Evolutionary conservation across 1,284 basidiomycete species (phyloP).

Genomic region (Tremellales sp.): DNA sequence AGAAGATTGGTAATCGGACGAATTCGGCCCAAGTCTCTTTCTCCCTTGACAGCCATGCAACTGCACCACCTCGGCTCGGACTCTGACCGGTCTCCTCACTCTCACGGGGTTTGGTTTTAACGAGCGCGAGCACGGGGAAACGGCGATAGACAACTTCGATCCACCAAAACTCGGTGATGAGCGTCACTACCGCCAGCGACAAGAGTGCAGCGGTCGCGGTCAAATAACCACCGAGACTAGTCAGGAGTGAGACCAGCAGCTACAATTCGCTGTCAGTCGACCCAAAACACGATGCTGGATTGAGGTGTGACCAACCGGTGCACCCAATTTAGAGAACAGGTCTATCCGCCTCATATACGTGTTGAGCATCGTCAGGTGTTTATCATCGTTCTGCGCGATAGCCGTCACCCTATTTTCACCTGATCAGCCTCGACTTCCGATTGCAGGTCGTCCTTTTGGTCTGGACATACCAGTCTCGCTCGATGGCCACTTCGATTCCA

Average conservation of each 20-base stretch:
- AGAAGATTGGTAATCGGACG: constrained; percentile 48
- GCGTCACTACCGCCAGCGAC: constrained; percentile 24
- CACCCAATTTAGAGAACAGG: constrained; percentile 50
- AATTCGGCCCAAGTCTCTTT: constrained; percentile 50
- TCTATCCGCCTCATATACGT: constrained; percentile 51
- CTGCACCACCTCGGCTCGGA: background rate
- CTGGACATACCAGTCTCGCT: constrained; percentile 50
- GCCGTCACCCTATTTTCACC: constrained; percentile 46
- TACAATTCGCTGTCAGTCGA: constrained; percentile 2
- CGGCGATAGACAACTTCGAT: constrained; percentile 42
- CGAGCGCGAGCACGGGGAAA: constrained; percentile 34
- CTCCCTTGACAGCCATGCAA: constrained; percentile 13
- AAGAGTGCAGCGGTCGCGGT: constrained; percentile 33
- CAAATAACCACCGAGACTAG: constrained; percentile 36
- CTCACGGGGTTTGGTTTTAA: background rate
- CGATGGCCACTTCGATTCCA: constrained; percentile 50
- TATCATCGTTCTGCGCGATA: constrained; percentile 39
- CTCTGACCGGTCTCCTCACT: background rate
- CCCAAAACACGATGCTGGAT: background rate
- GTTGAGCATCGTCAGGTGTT: constrained; percentile 40
- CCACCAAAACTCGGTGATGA: constrained; percentile 43
- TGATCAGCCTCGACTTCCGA: no score
- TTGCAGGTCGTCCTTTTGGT: no score
- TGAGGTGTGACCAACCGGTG: constrained; percentile 33
- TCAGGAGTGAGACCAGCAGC: constrained; percentile 52